Base-by-base conservation (phyloP, 768 basidiomycete genomes). In the Leccinum boreale region DNA sequence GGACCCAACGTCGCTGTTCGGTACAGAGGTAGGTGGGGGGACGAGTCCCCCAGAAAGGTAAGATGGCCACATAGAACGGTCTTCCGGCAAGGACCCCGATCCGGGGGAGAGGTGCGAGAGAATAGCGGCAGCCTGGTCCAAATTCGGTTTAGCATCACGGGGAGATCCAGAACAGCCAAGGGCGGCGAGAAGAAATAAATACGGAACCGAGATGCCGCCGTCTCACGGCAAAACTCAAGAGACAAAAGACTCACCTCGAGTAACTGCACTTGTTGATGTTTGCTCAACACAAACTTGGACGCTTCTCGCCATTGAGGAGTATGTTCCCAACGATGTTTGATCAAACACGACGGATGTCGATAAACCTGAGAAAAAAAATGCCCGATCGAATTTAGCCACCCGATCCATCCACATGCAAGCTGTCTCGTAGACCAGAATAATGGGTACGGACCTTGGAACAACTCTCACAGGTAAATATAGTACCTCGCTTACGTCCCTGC, bases 251-350 rank as follows among this genome's bases (percentile, higher is more conserved):
- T 7, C 58, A 89, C 91, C 81, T 98, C 96, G 46, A 99, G 87
- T 52, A 98, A 76, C 65, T 98, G 96, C 1, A 99, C 96, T 65
- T 98, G 95, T 67, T 98, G 94, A 70, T 98, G 95, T 75, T 98
- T 98, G 74, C 88, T 92, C 57, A 98, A 78, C 31, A 94, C 84
- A 65, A 94, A 86, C 70, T 94, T 92, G 62, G 89, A 83, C 2
- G 94, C 90, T 70, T 94, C 92, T 46, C 90, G 87, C 96, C 96
- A 98, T 67, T 97, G 94, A 19, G 92, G 91, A 33, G 91, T 92
- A 69, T 96, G 93, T 68, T 98, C 95, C 96, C 96, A 98, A 33
- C 96, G 89, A 69, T 98, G 96, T 73, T 98, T 98, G 73, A 95
- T 91, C 50, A 98, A 79, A 73, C 95, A 98, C 12, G 90, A 92